Evolutionary conservation across 23 red algal species (phyloP).

Genomic region (Gracilaria caudata): DNA sequence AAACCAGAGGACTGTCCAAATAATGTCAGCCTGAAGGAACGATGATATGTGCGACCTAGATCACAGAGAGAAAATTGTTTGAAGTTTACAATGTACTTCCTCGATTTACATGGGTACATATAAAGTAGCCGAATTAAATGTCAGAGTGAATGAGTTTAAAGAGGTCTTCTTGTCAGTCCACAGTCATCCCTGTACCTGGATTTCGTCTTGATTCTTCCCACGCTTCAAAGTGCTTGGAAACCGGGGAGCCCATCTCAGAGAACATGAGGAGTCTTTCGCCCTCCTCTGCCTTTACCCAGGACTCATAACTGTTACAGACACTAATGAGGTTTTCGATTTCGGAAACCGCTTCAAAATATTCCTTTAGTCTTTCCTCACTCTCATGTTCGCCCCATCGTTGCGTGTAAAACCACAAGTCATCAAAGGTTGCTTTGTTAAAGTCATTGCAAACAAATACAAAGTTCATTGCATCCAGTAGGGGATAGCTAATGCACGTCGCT

Average conservation of each 20-base stretch:
- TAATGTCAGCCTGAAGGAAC: too few relatives aligned
- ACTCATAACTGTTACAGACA: slow-evolving; percentile 10
- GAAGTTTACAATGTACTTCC: not conserved
- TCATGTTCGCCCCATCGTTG: not conserved
- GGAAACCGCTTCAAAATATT: not conserved
- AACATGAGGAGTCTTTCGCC: not conserved
- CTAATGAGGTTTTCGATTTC: slow-evolving; percentile 22
- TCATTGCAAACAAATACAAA: slow-evolving; percentile 13
- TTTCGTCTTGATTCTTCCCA: slow-evolving; percentile 7
- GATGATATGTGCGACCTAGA: not conserved
- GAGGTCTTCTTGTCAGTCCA: not conserved
- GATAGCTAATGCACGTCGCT: slow-evolving; percentile 20
- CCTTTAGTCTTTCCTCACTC: slow-evolving; percentile 2
- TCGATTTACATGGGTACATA: not conserved
- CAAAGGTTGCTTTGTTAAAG: slow-evolving; percentile 4
- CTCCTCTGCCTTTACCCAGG: slow-evolving; percentile 1
- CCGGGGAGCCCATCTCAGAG: slow-evolving; percentile 17
- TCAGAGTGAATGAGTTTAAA: not conserved
- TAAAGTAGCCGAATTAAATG: not conserved
- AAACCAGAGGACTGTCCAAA: too few relatives aligned
- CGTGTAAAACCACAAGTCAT: slow-evolving; percentile 33
- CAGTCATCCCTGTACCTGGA: not conserved
- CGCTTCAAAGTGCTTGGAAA: slow-evolving; percentile 5
- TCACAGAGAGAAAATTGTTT: not conserved
- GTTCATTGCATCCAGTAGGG: slow-evolving; percentile 11